A percentile compares a stretch with the other conserved stretches of the same genome.
phyloP scores from a whole-genome alignment of 2,329 filamentous ascomycete species.

The Rachicladosporium sp. region DNA sequence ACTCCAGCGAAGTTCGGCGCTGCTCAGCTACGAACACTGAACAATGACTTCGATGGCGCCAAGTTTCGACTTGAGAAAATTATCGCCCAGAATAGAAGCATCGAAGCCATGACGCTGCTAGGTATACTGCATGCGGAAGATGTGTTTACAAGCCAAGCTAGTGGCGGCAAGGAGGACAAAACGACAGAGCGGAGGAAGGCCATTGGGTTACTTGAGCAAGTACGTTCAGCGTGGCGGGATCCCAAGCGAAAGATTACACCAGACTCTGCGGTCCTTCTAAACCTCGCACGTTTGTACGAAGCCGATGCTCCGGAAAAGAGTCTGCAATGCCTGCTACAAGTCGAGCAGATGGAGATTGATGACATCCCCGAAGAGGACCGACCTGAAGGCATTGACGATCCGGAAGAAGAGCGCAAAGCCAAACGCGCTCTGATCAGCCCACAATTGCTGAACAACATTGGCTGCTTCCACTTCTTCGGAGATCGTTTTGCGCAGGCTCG shows the following conservation, averaged over 20 bases:
- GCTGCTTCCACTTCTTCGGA: slow-evolving; percentile 83
- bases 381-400: slow-evolving; percentile 32
- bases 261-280: slow-evolving; percentile 79
- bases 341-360: slow-evolving; percentile 79
- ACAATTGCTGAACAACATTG: slow-evolving; percentile 92
- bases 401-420: slow-evolving; percentile 29
- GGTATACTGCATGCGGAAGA: slow-evolving; percentile 92
- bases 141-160: slow-evolving; percentile 65
- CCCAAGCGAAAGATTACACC: slow-evolving; percentile 70
- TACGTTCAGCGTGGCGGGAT: slow-evolving; percentile 83
- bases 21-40: slow-evolving; percentile 76
- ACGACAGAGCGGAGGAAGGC: slow-evolving; percentile 76
- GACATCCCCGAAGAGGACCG: slow-evolving; percentile 60
- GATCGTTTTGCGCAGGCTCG: slow-evolving; percentile 71
- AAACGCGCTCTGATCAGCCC: slow-evolving; percentile 73
- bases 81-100: slow-evolving; percentile 66
- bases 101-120: slow-evolving; percentile 84
- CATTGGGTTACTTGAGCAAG: slow-evolving; percentile 68
- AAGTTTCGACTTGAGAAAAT: slow-evolving; percentile 93
- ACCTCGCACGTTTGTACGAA: slow-evolving; percentile 86
- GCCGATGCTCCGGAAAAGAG: slow-evolving; percentile 76
- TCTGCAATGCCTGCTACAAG: slow-evolving; percentile 78
- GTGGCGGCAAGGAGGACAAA: slow-evolving; percentile 73
- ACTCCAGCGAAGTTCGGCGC: slow-evolving; percentile 89
- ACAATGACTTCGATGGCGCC: slow-evolving; percentile 76